Evolutionary conservation across 148 eudicot species (phyloP), one percentile per base, ranked within the genome.

Genomic region (Talinum fruticosum): DNA sequence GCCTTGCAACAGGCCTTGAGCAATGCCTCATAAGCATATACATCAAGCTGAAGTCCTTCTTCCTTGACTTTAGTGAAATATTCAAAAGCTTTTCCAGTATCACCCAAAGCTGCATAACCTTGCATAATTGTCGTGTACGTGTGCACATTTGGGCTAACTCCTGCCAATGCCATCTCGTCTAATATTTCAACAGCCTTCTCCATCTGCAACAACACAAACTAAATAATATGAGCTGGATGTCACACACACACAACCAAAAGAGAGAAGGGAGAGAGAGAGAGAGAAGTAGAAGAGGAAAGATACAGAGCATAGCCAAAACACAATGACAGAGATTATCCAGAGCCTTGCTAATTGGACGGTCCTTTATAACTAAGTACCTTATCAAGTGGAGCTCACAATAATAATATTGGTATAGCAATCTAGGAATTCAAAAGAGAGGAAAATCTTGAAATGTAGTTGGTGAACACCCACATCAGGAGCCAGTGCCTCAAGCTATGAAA

Each of bases 1-100:
- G 99, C 66, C 86, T 96, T 96, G 76, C 99, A 96, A 79, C 98
- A 96, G 70, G 98, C 97, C 88, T 96, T 96, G 37, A 96, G 97
- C 81, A 96, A 89, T 79, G 99, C 97, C 88, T 96, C 92, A 30
- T 93, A 96, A 16, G 87, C 80, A 83, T 73, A 96, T 57, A 91
- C 97, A 84, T 93, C 99, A 76, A 96, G 88, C 86, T 93, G 87
- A 73, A 96, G 89, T 59, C 95, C 98, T 79, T 91, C 98, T 72
- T 85, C 89, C 86, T 93, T 91, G 34, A 91, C 66, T 84, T 89
- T 96, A 35, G 88, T 84, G 69, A 93, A 96, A 66, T 96, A 96
- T 80, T 96, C 95, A 73, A 96, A 96, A 53, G 98, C 98, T 90
- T 90, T 96, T 78, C 97, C 99, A 67, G 92, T 96, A 80, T 96